A percentile compares a stretch with the other conserved stretches of the same genome.
Evolutionary conservation across 2,329 filamentous ascomycete genomes (phyloP).

Genomic region (Pyricularia pennisetigena): DNA sequence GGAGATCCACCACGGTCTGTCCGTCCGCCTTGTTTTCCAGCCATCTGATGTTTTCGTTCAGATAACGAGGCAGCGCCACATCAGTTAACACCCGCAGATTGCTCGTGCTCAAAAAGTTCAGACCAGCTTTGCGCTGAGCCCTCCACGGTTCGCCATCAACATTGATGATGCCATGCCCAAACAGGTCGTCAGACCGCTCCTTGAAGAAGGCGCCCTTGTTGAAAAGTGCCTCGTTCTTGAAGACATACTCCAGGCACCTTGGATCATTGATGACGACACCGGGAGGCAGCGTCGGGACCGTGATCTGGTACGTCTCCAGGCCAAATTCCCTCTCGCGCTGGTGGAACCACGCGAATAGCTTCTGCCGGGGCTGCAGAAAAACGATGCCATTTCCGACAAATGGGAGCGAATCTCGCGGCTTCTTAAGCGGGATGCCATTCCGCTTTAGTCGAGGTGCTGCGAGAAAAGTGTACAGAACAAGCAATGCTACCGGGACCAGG

Average conservation of each 20-base stretch:
- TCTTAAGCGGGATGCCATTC: slow-evolving; percentile 14
- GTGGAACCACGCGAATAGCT: slow-evolving; percentile 53
- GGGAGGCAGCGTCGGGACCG: slow-evolving; percentile 51
- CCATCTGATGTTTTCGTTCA: slow-evolving; percentile 29
- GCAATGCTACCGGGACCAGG: background rate
- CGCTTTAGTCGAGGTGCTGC: slow-evolving; percentile 9
- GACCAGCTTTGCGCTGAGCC: slow-evolving; percentile 50
- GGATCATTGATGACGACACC: slow-evolving; percentile 55
- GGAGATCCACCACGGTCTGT: slow-evolving; percentile 37
- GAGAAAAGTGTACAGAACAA: slow-evolving; percentile 5
- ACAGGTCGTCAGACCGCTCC: slow-evolving; percentile 49
- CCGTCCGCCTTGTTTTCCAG: slow-evolving; percentile 23
- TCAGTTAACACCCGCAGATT: slow-evolving; percentile 49
- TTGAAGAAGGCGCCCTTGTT: slow-evolving; percentile 55
- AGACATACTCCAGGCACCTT: slow-evolving; percentile 50
- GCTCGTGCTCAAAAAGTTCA: slow-evolving; percentile 45
- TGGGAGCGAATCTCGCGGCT: slow-evolving; percentile 40
- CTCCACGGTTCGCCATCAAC: slow-evolving; percentile 55
- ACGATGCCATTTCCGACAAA: slow-evolving; percentile 50
- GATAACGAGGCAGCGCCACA: slow-evolving; percentile 43
- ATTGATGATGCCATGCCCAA: slow-evolving; percentile 58
- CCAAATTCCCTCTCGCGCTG: slow-evolving; percentile 46
- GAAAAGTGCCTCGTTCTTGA: slow-evolving; percentile 50
- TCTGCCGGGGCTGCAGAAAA: slow-evolving; percentile 50
- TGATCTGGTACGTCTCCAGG: slow-evolving; percentile 51